Percentiles rank a stretch among this genome's conserved stretches.
Conservation (phyloP, 2,329 filamentous ascomycete species). For the Calonectria montana region DNA sequence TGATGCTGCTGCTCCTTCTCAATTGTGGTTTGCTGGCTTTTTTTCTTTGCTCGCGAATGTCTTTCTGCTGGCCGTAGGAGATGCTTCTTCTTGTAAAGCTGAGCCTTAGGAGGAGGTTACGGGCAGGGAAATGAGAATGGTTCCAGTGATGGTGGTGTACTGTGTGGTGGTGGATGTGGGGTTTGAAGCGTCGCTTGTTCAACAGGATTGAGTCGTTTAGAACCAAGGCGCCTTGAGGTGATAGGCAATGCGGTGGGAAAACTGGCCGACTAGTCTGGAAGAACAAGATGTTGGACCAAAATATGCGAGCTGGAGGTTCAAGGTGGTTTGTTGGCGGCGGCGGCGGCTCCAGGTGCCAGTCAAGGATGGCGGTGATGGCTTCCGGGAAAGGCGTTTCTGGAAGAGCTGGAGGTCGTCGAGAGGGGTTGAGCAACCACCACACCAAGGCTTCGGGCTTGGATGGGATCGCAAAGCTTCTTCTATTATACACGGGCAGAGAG, state of each 20-base stretch:
- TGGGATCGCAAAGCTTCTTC: constrained; percentile 25
- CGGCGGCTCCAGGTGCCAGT: constrained; percentile 15
- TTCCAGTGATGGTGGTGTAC: background rate
- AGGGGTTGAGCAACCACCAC: constrained; percentile 21
- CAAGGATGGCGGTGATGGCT: constrained; percentile 21
- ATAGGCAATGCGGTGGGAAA: background rate
- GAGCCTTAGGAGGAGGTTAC: background rate
- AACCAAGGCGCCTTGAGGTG: background rate
- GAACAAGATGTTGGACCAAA: background rate
- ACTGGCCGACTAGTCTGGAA: background rate
- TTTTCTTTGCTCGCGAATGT: background rate
- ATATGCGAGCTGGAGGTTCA: background rate
- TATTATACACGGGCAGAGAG: constrained; percentile 16
- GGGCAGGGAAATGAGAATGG: background rate
- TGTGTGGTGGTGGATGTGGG: background rate
- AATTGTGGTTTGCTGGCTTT: background rate
- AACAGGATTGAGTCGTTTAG: background rate
- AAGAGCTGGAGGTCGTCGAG: constrained; percentile 16
- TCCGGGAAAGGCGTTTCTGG: constrained; percentile 29
- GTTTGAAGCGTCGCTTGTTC: background rate
- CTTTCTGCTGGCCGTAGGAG: background rate
- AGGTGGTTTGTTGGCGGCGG: constrained; percentile 8
- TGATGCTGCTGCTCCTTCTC: constrained; percentile 11
- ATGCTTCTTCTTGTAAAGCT: background rate
- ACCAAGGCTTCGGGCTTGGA: constrained; percentile 2